phyloP scores from a whole-genome alignment of 148 eudicot genomes.

The Silene latifolia region DNA sequence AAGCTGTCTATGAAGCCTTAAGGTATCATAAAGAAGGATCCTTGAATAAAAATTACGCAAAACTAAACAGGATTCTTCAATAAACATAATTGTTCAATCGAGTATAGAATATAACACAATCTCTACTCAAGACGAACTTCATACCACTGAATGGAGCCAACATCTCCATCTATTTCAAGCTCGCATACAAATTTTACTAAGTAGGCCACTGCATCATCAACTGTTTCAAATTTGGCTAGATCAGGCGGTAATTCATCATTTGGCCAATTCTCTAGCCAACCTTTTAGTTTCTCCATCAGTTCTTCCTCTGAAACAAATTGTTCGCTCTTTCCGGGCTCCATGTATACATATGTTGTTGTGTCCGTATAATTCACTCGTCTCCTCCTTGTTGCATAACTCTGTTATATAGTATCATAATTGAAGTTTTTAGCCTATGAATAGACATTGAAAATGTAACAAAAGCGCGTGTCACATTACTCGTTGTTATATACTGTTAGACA shows the following conservation, averaged over 20 bases:
- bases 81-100: too few species aligned
- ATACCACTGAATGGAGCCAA: constrained; percentile 88
- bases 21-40: too few species aligned
- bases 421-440: background rate
- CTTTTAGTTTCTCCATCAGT: constrained; percentile 50
- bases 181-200: constrained; percentile 80
- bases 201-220: constrained; percentile 66
- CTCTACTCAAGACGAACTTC: constrained; percentile 59
- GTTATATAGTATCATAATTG: background rate
- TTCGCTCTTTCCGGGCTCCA: constrained; percentile 77
- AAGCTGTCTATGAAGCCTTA: too few species aligned
- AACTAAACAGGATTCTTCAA: too few species aligned
- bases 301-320: constrained; percentile 74
- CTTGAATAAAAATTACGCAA: too few species aligned
- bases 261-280: constrained; percentile 88
- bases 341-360: constrained; percentile 56
- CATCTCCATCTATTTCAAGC: constrained; percentile 86
- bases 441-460: too few species aligned
- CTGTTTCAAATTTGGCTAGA: constrained; percentile 53
- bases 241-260: constrained; percentile 60
- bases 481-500: too few species aligned
- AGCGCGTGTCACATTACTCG: too few species aligned
- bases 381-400: constrained; percentile 43
- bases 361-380: constrained; percentile 43
- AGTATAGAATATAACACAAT: too few species aligned